phyloP scores from a whole-genome alignment of 176 grass and related monocot species.

The Triticum urartu region DNA sequence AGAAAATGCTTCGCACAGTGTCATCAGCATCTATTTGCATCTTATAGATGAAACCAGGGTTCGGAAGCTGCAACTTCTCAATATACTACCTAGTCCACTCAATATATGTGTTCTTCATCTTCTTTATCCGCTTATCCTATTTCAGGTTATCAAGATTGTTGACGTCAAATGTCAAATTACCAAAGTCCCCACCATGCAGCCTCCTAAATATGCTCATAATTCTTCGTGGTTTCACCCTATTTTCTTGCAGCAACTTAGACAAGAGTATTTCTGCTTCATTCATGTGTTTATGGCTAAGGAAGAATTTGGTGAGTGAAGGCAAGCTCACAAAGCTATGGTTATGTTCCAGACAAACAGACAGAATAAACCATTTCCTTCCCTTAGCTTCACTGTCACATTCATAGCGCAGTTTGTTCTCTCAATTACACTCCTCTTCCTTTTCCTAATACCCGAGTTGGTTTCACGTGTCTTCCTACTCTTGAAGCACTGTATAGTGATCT shows the following conservation, averaged over 20 bases:
- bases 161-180: no score
- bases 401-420: not conserved
- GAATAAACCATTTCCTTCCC: not conserved
- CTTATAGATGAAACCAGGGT: constrained; percentile 9
- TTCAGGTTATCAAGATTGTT: not conserved
- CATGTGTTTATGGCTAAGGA: not conserved
- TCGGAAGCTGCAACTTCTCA: not conserved
- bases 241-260: constrained; percentile 12
- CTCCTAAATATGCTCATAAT: constrained; percentile 25
- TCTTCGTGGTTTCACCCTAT: not conserved
- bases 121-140: not conserved
- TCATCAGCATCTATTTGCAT: not conserved
- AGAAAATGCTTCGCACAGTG: constrained; percentile 15
- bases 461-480: not conserved
- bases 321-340: constrained; percentile 7
- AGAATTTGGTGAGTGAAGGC: constrained; percentile 1
- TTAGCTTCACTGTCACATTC: not conserved
- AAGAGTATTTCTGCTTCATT: not conserved
- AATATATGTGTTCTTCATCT: constrained; percentile 14
- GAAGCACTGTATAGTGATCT: constrained; percentile 19
- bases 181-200: not conserved
- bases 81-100: not conserved
- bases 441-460: not conserved
- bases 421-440: not conserved
- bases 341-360: not conserved